Evolutionary conservation across 805 yeast species (phyloP), one percentile per base, ranked within the genome.

Genomic region (Suhomyces kilbournensis): DNA sequence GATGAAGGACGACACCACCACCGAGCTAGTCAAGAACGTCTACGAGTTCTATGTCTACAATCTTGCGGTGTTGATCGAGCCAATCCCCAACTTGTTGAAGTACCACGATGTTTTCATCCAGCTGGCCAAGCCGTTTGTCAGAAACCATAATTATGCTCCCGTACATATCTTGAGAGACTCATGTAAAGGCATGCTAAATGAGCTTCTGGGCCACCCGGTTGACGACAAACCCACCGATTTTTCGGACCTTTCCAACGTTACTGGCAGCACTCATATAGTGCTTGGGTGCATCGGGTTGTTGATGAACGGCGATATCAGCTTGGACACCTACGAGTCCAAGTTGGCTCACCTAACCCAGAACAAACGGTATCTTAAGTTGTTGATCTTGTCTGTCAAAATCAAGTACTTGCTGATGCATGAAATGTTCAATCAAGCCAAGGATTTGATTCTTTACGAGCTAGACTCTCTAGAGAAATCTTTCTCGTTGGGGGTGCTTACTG

Each of bases 41-140:
- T 77, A 77, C 54, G 77, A 76, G 55, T 57, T 67, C 26, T 80
- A 79, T 54, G 67, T 75, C 32, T 57, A 67, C 20, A 65, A 75
- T 3, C 53, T 79, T 54, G 84, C 80, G 2, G 60, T 68, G 4
- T 72, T 68, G 49, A 60, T 73, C 19, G 80, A 77, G 46, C 78
- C 83, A 0, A 39, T 69, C 22, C 53, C 61, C 4, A 72, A 67
- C 22, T 58, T 78, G 1, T 49, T 74, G 44, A 70, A 68, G 46
- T 62, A 60, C 51, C 57, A 60, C 45, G 63, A 62, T 28, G 22
- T 57, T 17, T 60, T 54, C 32, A 44, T 60, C n/a, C 51, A 53
- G 14, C 50, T 59, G 1, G 45, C 55, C 9, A 56, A 52, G 44
- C 54, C 60, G 14, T 58, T 56, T 47, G 56, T 56, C 17, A 46